phyloP scores from a whole-genome alignment of 192 early-diverging fungal species.

The Lobosporangium transversale region DNA sequence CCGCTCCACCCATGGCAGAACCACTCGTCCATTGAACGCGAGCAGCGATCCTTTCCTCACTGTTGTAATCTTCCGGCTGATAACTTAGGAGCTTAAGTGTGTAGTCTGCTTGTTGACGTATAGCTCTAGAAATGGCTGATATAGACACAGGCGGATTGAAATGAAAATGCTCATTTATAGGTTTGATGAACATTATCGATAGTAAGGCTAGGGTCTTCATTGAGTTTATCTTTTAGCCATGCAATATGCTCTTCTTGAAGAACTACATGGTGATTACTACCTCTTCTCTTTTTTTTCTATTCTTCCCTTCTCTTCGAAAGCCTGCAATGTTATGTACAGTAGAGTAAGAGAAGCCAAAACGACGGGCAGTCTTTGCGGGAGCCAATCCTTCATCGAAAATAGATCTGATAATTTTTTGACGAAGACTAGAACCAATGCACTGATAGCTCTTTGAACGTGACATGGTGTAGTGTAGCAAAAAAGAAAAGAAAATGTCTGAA shows the following conservation, averaged over 20 bases:
- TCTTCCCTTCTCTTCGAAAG: neutral
- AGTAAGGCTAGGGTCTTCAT: neutral
- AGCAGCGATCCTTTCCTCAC: conserved; percentile 12
- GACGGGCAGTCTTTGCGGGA: neutral
- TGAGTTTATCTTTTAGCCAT: too few species aligned
- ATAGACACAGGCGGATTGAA: neutral
- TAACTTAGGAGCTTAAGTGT: conserved; percentile 17
- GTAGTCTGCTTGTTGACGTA: neutral
- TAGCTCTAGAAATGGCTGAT: neutral
- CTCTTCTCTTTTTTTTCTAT: neutral
- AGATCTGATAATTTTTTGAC: too few species aligned
- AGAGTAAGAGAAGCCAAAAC: neutral
- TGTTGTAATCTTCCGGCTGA: conserved; percentile 11
- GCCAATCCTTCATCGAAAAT: too few species aligned
- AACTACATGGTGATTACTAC: neutral
- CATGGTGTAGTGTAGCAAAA: too few species aligned
- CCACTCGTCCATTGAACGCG: conserved; percentile 8
- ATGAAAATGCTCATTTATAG: neutral
- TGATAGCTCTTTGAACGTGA: too few species aligned
- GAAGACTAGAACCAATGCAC: too few species aligned
- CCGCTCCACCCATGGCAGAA: conserved; percentile 2
- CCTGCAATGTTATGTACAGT: neutral
- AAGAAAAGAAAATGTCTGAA: too few species aligned
- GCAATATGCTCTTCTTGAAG: neutral
- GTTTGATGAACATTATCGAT: neutral